Evolutionary conservation across 139 green algal species (phyloP), one percentile per base, ranked within the genome.

Genomic region (Chlamydomonas eustigma): DNA sequence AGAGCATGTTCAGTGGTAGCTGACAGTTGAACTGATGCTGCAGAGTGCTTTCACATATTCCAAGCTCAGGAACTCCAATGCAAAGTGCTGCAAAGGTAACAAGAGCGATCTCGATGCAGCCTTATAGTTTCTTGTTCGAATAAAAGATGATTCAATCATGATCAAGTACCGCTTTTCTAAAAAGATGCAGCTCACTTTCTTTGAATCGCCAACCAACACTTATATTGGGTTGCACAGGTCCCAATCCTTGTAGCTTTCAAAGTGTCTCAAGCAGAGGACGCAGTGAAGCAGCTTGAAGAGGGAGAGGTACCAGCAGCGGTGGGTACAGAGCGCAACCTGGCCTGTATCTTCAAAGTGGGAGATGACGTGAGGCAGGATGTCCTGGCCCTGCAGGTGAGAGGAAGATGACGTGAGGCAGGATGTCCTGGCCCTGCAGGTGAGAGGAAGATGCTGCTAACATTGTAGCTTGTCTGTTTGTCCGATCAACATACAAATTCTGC

Each of bases 321-420:
- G 31, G 39, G 71, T 8, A 8, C 38, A 28, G 34, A 32, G 22
- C 70, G 64, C 58, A 76, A 52, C 4, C 78, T 90, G 72, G 88
- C 88, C 3, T 93, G 86, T 86, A 97, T 98, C 82, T 97, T 97
- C 90, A 97, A 98, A 82, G 95, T 80, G 87, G 93, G 91, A 0
- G 95, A 98, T 79, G 95, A 99, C 81, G 94, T 93, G 67, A 78
- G 95, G 8, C 95, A 98, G 84, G 95, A 99, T 78, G 93, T 99
- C 73, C 88, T 99, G 50, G 95, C 95, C 0, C 87, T 99, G 39
- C 95, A 98, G 87, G 88, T 97, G 74, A 6, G 71, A 12, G 1
- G 44, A n/a, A n/a, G n/a, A n/a, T n/a, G n/a, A 99, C 81, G 94
- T 93, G 67, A 78, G 95, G 8, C 95, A 98, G 84, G 95, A 99